Evolutionary conservation across 495 filamentous ascomycete genomes (phyloP), one percentile per base, ranked within the genome.

Genomic region (Ascobolus immersus): DNA sequence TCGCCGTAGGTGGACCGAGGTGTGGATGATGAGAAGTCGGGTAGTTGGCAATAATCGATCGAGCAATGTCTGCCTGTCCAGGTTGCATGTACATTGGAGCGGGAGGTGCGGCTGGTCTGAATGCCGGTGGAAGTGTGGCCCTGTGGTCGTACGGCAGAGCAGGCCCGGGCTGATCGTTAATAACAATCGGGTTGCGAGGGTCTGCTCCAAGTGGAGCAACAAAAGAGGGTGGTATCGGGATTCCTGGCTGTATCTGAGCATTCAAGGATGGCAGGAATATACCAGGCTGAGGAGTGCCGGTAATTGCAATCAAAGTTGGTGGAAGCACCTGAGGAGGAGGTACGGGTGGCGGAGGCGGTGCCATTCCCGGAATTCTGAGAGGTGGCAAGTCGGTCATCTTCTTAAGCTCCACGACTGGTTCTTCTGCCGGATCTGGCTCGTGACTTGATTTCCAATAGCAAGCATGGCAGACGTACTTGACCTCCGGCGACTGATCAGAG

Each of bases 391-490:
- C n/a, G n/a, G n/a, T n/a, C n/a, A n/a, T n/a, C n/a, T n/a, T n/a
- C n/a, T n/a, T n/a, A n/a, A n/a, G n/a, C n/a, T n/a, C n/a, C n/a
- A n/a, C n/a, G n/a, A n/a, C n/a, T 10, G 44, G 36, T 23, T 48
- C 42, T 9, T 48, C 42, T 22, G 48, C 30, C 5, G 28, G 36
- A 21, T 35, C 36, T 5, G 46, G 45, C 4, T 39, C 35, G 33
- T 48, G 34, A 17, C 34, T 21, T 21, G 39, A 39, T 22, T 45
- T 41, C 7, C 35, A 32, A 33, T 46, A 43, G 8, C 47, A 50
- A 10, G 38, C 36, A 21, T 45, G 32, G 25, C 47, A 50, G 3
- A 14, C 15, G n/a, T 10, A 17, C 17, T 31, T 31, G 4, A 17
- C n/a, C n/a, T n/a, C 10, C 4, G 28, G 25, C 14, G 14, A 14